Evolutionary conservation across 176 grass and related monocot genomes (phyloP).

Genomic region (Echinochloa phyllopogon): DNA sequence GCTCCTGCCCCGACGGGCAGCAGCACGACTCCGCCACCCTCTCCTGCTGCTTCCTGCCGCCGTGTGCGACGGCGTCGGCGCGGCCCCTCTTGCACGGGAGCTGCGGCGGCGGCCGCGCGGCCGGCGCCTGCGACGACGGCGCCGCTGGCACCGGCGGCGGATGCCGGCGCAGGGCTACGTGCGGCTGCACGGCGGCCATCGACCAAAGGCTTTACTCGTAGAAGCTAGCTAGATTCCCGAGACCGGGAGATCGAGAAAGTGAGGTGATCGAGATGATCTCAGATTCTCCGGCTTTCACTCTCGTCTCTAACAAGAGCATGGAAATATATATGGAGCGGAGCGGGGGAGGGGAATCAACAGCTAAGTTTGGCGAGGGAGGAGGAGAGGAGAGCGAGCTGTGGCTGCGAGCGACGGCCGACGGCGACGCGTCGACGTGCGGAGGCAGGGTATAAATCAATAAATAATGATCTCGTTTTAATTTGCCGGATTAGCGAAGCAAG

Average conservation of each 20-base stretch:
- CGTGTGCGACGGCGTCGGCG: not conserved
- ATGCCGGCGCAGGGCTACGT: not conserved
- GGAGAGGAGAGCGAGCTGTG: not conserved
- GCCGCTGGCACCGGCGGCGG: not conserved
- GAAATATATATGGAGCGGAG: not conserved
- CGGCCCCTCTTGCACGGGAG: conserved; percentile 6
- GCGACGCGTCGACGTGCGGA: not conserved
- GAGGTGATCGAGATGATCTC: not conserved
- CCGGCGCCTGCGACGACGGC: no score
- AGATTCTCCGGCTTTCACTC: no score
- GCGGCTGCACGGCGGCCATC: conserved; percentile 45
- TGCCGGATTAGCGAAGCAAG: not conserved
- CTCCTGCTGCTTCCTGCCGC: conserved; percentile 33
- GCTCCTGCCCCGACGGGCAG: not conserved
- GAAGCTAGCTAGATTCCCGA: not conserved
- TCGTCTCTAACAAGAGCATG: no score
- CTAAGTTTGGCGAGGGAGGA: not conserved
- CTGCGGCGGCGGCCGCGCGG: not conserved
- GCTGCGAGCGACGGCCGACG: no score
- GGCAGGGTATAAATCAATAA: not conserved
- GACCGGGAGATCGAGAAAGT: not conserved
- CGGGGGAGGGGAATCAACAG: no score
- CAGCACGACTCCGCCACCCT: conserved; percentile 46
- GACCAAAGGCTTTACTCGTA: not conserved
- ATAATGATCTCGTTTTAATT: not conserved